These are phyloP conservation scores for Microglena sp. DNA, from an alignment of 139 green algal genomes.

Conservation along the genomic window DNA sequence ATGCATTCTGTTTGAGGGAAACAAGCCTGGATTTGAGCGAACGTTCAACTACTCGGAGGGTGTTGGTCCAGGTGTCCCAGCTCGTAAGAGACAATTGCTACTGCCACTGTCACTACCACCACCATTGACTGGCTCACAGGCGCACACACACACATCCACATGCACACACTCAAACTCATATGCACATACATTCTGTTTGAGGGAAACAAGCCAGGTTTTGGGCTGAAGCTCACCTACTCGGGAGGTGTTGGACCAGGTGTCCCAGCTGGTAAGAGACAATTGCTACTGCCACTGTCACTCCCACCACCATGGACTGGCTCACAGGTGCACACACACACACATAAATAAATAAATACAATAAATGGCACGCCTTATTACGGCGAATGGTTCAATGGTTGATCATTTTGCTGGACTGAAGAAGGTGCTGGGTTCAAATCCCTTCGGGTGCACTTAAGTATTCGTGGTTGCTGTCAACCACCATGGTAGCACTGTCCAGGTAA, in stretches of 20 bases:
- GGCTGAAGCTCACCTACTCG: too few species aligned
- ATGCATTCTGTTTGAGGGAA: conserved; percentile 79
- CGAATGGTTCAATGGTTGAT: too few species aligned
- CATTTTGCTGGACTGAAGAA: too few species aligned
- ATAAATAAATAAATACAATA: background rate
- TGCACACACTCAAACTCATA: background rate
- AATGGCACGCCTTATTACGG: too few species aligned
- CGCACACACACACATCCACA: background rate
- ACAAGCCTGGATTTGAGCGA: conserved; percentile 51
- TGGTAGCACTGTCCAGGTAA: too few species aligned
- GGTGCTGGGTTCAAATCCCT: too few species aligned
- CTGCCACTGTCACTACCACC: background rate
- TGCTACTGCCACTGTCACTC: background rate
- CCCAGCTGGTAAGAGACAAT: background rate
- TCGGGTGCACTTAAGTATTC: too few species aligned
- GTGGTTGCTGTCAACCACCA: too few species aligned
- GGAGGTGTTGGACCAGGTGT: too few species aligned
- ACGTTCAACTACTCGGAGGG: conserved; percentile 68
- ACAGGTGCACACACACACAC: background rate
- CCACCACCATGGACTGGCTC: background rate
- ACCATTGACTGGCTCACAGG: background rate
- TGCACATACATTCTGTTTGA: background rate
- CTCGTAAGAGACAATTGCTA: too few species aligned
- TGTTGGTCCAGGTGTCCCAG: conserved; percentile 56
- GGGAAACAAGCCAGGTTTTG: too few species aligned